phyloP scores from a whole-genome alignment of 495 filamentous ascomycete genomes.

The Penicillium subrubescens region DNA sequence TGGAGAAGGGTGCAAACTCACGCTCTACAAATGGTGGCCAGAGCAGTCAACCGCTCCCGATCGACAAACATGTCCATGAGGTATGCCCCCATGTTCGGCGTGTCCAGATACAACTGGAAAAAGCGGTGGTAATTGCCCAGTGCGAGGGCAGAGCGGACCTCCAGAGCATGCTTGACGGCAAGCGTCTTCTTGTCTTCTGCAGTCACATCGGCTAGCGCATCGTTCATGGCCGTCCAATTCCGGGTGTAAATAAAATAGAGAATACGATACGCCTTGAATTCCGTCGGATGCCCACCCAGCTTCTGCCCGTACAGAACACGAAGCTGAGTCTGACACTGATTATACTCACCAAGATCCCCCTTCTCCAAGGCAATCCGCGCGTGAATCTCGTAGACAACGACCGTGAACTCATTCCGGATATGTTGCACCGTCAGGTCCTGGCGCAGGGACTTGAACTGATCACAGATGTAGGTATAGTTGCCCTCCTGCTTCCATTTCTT shows the following conservation, averaged over 20 bases:
- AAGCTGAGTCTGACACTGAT: conserved; percentile 99
- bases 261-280: conserved; percentile 99
- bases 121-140: conserved; percentile 96
- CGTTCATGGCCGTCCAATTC: conserved; percentile 97
- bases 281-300: conserved; percentile 84
- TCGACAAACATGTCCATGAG: conserved; percentile 98
- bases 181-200: conserved; percentile 84
- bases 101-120: conserved; percentile 90
- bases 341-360: conserved; percentile 99
- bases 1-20: conserved; percentile 50
- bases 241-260: conserved; percentile 99
- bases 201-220: conserved; percentile 96
- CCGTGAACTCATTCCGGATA: conserved; percentile 93
- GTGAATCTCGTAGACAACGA: conserved; percentile 95
- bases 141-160: conserved; percentile 87
- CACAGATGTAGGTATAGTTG: conserved; percentile 97
- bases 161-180: conserved; percentile 87
- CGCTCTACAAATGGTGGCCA: conserved; percentile 91
- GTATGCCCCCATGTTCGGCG: conserved; percentile 96
- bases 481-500: conserved; percentile 91
- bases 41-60: conserved; percentile 87
- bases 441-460: conserved; percentile 97
- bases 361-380: conserved; percentile 97
- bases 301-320: conserved; percentile 84
- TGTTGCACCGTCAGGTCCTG: conserved; percentile 98